These are phyloP conservation scores for Paracorniculantispora psalliotae DNA, from an alignment of 2,329 filamentous ascomycete species.

Conservation along the genomic window DNA sequence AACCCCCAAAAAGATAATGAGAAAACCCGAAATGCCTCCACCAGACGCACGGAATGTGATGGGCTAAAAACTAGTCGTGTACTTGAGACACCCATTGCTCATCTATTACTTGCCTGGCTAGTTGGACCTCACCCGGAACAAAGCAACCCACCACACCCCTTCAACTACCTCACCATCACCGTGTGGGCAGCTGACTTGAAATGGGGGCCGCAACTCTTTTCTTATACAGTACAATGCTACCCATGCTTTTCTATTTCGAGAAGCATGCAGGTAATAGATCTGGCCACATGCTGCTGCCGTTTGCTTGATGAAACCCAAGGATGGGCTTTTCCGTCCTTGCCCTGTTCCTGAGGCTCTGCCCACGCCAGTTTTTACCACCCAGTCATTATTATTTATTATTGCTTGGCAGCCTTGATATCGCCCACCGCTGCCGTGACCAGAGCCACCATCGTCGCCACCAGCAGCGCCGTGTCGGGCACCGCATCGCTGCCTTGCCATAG, in stretches of 20 bases:
- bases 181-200: neutral
- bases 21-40: neutral
- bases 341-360: neutral
- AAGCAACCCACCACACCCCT: neutral
- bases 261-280: neutral
- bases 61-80: constrained; percentile 1
- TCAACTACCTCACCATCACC: neutral
- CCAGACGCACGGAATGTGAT: neutral
- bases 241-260: neutral
- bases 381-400: neutral
- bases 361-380: neutral
- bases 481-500: neutral
- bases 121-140: neutral
- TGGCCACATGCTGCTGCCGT: too few relatives aligned
- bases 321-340: neutral
- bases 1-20: neutral
- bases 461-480: neutral
- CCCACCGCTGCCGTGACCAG: neutral
- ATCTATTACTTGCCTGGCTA: neutral
- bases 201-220: neutral
- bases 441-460: neutral
- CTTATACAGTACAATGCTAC: neutral
- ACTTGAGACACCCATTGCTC: neutral
- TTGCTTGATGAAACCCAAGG: neutral
- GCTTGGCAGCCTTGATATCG: neutral